Evolutionary conservation across 176 grass and related monocot genomes (phyloP).

Genomic region (Zoysia pacifica): DNA sequence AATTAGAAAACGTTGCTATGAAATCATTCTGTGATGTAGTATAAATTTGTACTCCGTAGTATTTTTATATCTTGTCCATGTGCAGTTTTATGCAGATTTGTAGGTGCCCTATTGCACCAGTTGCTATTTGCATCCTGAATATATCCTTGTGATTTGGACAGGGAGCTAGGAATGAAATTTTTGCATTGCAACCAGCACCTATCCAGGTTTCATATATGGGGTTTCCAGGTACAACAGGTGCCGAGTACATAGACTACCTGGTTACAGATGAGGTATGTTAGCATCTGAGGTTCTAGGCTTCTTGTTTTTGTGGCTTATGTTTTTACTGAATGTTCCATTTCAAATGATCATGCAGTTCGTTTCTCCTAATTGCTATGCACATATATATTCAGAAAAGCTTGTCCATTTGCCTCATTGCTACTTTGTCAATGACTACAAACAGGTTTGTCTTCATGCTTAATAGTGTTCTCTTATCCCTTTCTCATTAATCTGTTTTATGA

Average conservation of each 20-base stretch:
- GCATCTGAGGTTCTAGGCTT: not conserved
- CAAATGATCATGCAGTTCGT: constrained; percentile 70
- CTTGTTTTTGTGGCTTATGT: not conserved
- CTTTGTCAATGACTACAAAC: constrained; percentile 93
- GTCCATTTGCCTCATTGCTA: constrained; percentile 91
- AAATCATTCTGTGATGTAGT: not conserved
- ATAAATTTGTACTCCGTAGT: not conserved
- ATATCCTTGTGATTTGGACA: constrained; percentile 44
- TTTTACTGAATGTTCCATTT: constrained; percentile 30
- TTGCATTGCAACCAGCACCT: constrained; percentile 76
- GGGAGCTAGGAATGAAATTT: constrained; percentile 93
- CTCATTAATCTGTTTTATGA: constrained; percentile 5
- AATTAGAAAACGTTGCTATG: not conserved
- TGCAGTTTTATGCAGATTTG: not conserved
- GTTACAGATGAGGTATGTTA: constrained; percentile 77
- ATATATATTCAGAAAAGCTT: constrained; percentile 89
- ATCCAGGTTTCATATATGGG: constrained; percentile 95
- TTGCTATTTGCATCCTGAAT: constrained; percentile 20
- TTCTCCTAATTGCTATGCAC: constrained; percentile 63
- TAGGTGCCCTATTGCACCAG: not conserved
- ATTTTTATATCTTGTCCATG: not conserved
- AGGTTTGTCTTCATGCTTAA: constrained; percentile 43
- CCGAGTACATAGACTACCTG: constrained; percentile 79
- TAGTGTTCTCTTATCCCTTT: not conserved
- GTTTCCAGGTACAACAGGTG: constrained; percentile 84